phyloP scores from a whole-genome alignment of 1,284 basidiomycete species.

The Irpex sp. region DNA sequence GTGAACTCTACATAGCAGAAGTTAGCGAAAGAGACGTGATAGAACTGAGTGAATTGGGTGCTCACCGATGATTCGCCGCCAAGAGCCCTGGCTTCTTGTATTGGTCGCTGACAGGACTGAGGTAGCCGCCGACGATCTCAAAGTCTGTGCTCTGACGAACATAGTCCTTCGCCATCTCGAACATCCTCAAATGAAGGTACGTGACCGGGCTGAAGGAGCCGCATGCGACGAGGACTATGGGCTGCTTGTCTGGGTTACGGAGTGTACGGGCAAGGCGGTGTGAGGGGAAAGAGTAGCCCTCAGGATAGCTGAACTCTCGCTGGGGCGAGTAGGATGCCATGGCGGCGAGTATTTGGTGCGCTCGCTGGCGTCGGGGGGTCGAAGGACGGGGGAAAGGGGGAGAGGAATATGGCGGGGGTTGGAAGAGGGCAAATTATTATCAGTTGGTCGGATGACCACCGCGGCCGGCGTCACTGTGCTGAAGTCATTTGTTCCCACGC shows the following conservation, averaged over 20 bases:
- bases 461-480: background rate
- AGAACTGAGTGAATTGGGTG: conserved; percentile 12
- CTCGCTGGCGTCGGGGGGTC: background rate
- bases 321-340: conserved; percentile 13
- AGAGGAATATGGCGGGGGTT: background rate
- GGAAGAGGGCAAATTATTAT: background rate
- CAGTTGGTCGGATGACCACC: background rate
- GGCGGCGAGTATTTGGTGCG: conserved; percentile 3
- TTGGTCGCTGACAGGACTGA: conserved; percentile 90
- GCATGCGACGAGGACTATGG: conserved; percentile 73
- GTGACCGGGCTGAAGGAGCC: conserved; percentile 81
- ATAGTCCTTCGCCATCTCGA: conserved; percentile 97
- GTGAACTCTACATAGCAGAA: conserved; percentile 51
- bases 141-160: conserved; percentile 89
- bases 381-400: background rate
- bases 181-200: conserved; percentile 88
- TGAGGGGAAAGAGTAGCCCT: conserved; percentile 60
- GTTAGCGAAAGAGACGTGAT: background rate
- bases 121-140: conserved; percentile 91
- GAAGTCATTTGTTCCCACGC: background rate
- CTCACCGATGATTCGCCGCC: conserved; percentile 74
- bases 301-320: conserved; percentile 42
- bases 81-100: conserved; percentile 90
- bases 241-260: conserved; percentile 59
- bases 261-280: conserved; percentile 55